Evolutionary conservation across 2,329 filamentous ascomycete species (phyloP).

Genomic region (Grosmannia clavigera): DNA sequence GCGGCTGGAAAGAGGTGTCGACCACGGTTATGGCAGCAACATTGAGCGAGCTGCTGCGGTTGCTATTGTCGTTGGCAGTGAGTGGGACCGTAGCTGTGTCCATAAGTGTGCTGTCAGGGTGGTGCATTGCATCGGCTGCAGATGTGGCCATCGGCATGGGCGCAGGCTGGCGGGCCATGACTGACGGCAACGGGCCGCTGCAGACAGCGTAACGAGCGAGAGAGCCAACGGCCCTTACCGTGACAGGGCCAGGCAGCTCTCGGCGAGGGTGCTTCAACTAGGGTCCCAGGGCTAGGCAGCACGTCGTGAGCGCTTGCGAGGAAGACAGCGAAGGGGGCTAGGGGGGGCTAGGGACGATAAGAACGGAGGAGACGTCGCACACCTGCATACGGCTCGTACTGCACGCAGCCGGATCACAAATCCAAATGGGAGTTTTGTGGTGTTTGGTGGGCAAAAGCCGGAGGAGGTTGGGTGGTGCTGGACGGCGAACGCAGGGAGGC

Average conservation of each 20-base stretch:
- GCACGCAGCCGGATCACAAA: neutral
- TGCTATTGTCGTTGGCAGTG: neutral
- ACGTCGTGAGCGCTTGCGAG: no score
- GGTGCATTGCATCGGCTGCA: neutral
- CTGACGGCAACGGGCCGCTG: neutral
- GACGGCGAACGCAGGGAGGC: no score
- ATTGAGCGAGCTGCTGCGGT: neutral
- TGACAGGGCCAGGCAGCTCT: neutral
- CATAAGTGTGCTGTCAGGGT: neutral
- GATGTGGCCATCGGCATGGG: neutral
- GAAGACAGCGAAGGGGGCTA: neutral
- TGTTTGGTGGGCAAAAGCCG: no score
- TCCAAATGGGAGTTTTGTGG: neutral
- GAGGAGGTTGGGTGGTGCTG: no score
- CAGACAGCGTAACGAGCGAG: neutral
- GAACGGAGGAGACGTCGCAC: neutral
- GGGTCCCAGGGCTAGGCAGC: neutral
- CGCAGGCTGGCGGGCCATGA: constrained; percentile 2
- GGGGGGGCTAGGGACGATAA: neutral
- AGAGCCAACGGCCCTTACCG: neutral
- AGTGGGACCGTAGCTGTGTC: neutral
- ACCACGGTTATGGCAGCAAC: neutral
- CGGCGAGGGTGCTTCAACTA: neutral
- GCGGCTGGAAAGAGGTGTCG: neutral
- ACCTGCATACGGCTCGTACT: neutral